A percentile compares a stretch with the other conserved stretches of the same genome.
Evolutionary conservation across 192 early-diverging fungal genomes (phyloP).

Genomic region (Thamnidium elegans): DNA sequence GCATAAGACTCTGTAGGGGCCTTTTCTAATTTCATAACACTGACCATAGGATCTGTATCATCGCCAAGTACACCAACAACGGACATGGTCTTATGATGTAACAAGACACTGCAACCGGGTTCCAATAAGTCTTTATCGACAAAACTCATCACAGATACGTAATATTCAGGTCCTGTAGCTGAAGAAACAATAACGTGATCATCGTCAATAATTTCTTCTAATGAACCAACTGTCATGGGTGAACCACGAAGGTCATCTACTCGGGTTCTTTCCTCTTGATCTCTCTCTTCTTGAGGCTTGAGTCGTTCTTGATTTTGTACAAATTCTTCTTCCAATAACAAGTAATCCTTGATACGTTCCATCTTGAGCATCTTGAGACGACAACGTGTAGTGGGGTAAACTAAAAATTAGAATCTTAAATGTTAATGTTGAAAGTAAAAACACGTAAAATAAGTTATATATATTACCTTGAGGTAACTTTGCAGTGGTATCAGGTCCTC

Average conservation of each 20-base stretch:
- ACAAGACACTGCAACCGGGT: conserved; percentile 91
- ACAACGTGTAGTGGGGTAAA: conserved; percentile 97
- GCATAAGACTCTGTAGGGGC: conserved; percentile 95
- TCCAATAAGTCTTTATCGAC: conserved; percentile 99
- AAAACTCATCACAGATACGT: conserved; percentile 97
- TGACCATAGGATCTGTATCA: conserved; percentile 93
- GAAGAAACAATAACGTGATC: conserved; percentile 98
- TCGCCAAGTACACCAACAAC: conserved; percentile 94
- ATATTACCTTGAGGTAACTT: conserved; percentile 87
- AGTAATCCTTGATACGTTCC: conserved; percentile 97
- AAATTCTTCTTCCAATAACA: conserved; percentile 99
- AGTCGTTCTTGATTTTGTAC: conserved; percentile 97
- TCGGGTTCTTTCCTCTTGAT: conserved; percentile 87
- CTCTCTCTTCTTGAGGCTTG: conserved; percentile 96
- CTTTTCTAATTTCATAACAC: conserved; percentile 99
- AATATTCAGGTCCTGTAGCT: conserved; percentile 91
- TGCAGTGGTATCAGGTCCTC: conserved; percentile 84
- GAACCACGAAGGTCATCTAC: conserved; percentile 96
- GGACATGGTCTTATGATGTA: conserved; percentile 91
- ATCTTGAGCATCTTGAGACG: conserved; percentile 96
- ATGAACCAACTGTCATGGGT: conserved; percentile 93
- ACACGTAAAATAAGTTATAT: not conserved
- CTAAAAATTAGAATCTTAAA: conserved; percentile 39
- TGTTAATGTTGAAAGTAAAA: conserved; percentile 10
- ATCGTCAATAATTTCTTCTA: conserved; percentile 99